Conservation (phyloP, 495 filamentous ascomycete genomes). For the Lasiosphaeriaceae sp. region DNA sequence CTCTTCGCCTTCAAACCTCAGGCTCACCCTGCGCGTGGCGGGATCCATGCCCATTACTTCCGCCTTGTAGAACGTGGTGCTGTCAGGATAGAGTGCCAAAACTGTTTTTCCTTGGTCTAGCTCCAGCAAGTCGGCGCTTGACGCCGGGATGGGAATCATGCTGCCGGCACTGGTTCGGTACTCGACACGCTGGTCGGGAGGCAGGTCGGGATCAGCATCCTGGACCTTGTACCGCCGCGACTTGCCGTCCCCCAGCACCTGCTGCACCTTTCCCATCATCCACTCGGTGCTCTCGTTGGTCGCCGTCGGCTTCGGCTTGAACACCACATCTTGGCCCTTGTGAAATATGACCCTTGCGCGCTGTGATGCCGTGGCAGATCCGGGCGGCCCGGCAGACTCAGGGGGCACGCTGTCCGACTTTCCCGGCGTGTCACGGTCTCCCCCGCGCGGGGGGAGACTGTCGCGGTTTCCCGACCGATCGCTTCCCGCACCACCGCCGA, state of each 20-base stretch:
- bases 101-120: slow-evolving; percentile 78
- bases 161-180: slow-evolving; percentile 75
- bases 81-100: slow-evolving; percentile 80
- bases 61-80: slow-evolving; percentile 95
- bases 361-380: slow-evolving; percentile 23
- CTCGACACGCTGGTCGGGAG: slow-evolving; percentile 62
- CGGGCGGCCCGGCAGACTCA: slow-evolving; percentile 27
- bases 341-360: slow-evolving; percentile 52
- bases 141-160: slow-evolving; percentile 70
- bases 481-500: slow-evolving; percentile 51
- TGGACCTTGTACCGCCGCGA: slow-evolving; percentile 92
- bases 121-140: slow-evolving; percentile 54
- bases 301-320: slow-evolving; percentile 70
- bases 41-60: slow-evolving; percentile 76
- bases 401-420: slow-evolving; percentile 45
- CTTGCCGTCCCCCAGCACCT: slow-evolving; percentile 78
- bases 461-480: slow-evolving; percentile 34
- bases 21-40: slow-evolving; percentile 43
- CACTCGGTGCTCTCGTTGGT: slow-evolving; percentile 69
- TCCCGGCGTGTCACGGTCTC: slow-evolving; percentile 41
- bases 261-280: slow-evolving; percentile 86
- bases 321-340: slow-evolving; percentile 79
- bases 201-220: slow-evolving; percentile 82
- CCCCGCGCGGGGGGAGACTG: slow-evolving; percentile 40
- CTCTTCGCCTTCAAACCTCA: slow-evolving; percentile 86